A percentile compares a stretch with the other conserved stretches of the same genome.
Conservation (phyloP, 148 eudicot species). For the Dysphania ambrosioides region DNA sequence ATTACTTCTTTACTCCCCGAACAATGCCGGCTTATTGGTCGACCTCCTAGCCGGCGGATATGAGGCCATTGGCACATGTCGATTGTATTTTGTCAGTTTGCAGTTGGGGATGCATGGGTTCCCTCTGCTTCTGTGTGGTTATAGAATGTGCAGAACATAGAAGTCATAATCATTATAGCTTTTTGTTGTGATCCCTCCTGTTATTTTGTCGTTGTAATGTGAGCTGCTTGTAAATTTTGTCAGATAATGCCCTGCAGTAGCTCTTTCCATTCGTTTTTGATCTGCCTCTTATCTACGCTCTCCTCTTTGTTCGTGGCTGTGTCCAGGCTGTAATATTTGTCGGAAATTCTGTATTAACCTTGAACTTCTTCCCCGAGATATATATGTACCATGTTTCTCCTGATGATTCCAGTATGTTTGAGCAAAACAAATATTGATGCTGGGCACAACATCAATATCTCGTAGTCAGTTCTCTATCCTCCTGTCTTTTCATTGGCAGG, state of each 20-base stretch:
- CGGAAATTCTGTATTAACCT: constrained; percentile 21
- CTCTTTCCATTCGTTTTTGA: constrained; percentile 17
- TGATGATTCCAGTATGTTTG: too few species aligned
- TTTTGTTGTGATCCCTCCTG: background rate
- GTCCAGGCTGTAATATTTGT: constrained; percentile 21
- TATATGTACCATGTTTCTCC: constrained; percentile 2
- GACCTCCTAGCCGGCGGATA: constrained; percentile 42
- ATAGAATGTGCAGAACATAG: constrained; percentile 36
- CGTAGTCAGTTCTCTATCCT: background rate
- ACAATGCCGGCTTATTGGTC: constrained; percentile 95
- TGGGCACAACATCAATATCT: background rate
- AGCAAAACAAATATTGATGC: background rate
- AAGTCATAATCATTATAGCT: background rate
- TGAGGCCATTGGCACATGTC: constrained; percentile 29
- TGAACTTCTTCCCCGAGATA: constrained; percentile 26
- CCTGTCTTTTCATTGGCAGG: background rate
- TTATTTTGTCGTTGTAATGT: constrained; percentile 11
- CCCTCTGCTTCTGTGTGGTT: constrained; percentile 28
- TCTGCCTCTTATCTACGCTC: background rate
- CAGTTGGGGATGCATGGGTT: constrained; percentile 10
- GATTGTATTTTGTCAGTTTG: constrained; percentile 12
- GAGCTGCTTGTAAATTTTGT: constrained; percentile 29
- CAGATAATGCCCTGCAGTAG: constrained; percentile 22
- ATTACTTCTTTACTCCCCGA: constrained; percentile 74
- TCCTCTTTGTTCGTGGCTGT: constrained; percentile 8